Conservation (phyloP, 2,329 filamentous ascomycete genomes). For the Salinomyces thailandicus region DNA sequence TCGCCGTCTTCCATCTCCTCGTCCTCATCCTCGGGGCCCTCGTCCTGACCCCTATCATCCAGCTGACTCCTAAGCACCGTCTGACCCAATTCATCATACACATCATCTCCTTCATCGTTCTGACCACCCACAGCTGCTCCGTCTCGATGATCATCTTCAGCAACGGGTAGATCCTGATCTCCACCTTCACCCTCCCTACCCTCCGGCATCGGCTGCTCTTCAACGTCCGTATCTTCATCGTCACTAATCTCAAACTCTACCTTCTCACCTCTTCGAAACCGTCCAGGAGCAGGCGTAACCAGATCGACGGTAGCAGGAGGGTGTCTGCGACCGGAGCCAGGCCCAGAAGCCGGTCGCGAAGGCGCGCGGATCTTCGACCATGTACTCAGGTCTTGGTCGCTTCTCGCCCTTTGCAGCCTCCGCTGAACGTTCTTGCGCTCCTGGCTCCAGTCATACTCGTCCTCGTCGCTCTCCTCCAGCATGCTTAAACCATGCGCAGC, state of each 20-base stretch:
- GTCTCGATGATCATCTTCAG: background rate
- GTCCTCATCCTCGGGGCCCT: conserved; percentile 5
- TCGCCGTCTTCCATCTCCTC: conserved; percentile 4
- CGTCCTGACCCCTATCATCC: conserved; percentile 12
- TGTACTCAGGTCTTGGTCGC: conserved; percentile 14
- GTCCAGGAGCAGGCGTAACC: conserved; percentile 23
- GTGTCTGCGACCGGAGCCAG: conserved; percentile 9
- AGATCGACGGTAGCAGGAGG: conserved; percentile 15
- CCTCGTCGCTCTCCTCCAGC: conserved; percentile 14
- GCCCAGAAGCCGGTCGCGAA: conserved; percentile 7
- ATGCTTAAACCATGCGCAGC: conserved; percentile 6
- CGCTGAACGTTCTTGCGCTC: conserved; percentile 7
- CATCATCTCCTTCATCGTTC: conserved; percentile 25
- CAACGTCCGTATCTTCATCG: conserved; percentile 8
- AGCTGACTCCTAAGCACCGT: conserved; percentile 24
- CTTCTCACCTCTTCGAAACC: conserved; percentile 1
- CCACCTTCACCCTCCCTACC: conserved; percentile 8
- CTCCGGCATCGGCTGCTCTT: conserved; percentile 1
- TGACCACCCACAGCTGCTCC: background rate
- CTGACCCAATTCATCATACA: conserved; percentile 28
- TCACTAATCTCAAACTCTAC: conserved; percentile 16
- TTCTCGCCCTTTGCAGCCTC: conserved; percentile 10
- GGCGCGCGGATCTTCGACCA: conserved; percentile 11
- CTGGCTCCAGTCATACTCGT: conserved; percentile 13
- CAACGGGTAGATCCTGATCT: background rate